Evolutionary conservation across 2,329 filamentous ascomycete species (phyloP), one percentile per base, ranked within the genome.

Genomic region (Diaporthe ampelina): DNA sequence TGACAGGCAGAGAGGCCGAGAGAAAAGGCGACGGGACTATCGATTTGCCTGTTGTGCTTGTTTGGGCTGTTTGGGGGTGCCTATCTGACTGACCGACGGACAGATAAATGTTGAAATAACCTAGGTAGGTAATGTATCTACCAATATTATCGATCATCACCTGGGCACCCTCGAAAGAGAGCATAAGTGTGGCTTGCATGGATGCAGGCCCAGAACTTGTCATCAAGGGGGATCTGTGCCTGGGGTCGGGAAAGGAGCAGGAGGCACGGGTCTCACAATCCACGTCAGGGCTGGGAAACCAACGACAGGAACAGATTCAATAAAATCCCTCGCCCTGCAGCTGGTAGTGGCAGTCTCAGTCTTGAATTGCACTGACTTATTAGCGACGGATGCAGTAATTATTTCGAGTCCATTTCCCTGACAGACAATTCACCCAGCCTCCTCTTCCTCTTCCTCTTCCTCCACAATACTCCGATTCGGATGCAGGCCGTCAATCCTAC

Each of bases 181-280:
- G 63, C 63, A 68, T 68, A n/a, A 54, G 45, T 68, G 63, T 68
- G 63, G 63, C 63, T 68, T 68, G 48, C 63, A 68, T 68, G 63
- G 48, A 68, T 67, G 45, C 63, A 24, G 63, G 63, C 45, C 63
- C 63, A 68, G 63, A 68, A 54, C 63, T 54, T 68, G 63, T 54
- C 63, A 68, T 68, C 63, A 68, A 68, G 63, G 63, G 63, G 63
- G 63, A 68, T 68, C 63, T 68, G 63, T 68, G 63, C 63, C 63
- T 68, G 63, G 63, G 63, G 48, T 68, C 48, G 48, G 63, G 63
- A 54, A 54, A 68, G 63, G 63, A 54, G 48, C 63, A 68, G 63
- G 61, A 67, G 61, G 61, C 63, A 68, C 63, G 48, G 63, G 63
- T 68, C 63, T 68, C 63, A 68, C 63, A 54, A 54, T 54, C 29